These are phyloP conservation scores for Pelargonium citronellum DNA, from an alignment of 441 rosid genomes.

Conservation along the genomic window DNA sequence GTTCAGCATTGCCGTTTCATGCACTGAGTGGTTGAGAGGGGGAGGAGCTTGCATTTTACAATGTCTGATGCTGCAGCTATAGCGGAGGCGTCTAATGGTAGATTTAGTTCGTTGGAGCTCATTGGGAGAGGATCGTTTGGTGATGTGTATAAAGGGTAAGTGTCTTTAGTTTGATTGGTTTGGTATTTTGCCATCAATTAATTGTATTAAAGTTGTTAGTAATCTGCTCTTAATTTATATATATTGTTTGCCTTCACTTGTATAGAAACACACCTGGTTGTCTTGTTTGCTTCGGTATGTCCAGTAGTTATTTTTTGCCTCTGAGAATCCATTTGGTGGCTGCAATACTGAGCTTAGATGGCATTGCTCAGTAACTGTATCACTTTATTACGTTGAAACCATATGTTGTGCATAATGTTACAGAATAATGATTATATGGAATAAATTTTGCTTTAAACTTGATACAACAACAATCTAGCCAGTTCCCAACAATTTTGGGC, in stretches of 20 bases:
- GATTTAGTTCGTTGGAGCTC: conserved; percentile 78
- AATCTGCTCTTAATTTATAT: not conserved
- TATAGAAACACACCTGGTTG: not conserved
- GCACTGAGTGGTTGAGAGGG: conserved; percentile 20
- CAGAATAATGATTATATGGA: not conserved
- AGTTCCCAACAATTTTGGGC: too few species aligned
- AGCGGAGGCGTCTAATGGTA: conserved; percentile 72
- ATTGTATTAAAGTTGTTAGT: conserved; percentile 11
- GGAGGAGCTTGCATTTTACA: conserved; percentile 23
- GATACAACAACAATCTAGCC: not conserved
- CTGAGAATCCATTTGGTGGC: too few species aligned
- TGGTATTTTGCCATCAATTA: conserved; percentile 13
- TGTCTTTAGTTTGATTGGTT: conserved; percentile 20
- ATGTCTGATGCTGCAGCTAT: conserved; percentile 86
- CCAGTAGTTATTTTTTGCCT: too few species aligned
- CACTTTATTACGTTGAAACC: not conserved
- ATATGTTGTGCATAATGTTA: not conserved
- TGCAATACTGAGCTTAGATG: too few species aligned
- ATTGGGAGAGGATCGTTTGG: conserved; percentile 98
- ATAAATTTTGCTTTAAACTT: not conserved
- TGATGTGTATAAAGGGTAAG: conserved; percentile 98
- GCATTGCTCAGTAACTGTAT: not conserved
- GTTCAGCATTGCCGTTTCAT: conserved; percentile 10
- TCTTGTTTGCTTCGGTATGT: not conserved
- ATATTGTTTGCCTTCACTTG: conserved; percentile 1